phyloP scores from a whole-genome alignment of 2,329 filamentous ascomycete genomes.

The Hypoxylon sp. region DNA sequence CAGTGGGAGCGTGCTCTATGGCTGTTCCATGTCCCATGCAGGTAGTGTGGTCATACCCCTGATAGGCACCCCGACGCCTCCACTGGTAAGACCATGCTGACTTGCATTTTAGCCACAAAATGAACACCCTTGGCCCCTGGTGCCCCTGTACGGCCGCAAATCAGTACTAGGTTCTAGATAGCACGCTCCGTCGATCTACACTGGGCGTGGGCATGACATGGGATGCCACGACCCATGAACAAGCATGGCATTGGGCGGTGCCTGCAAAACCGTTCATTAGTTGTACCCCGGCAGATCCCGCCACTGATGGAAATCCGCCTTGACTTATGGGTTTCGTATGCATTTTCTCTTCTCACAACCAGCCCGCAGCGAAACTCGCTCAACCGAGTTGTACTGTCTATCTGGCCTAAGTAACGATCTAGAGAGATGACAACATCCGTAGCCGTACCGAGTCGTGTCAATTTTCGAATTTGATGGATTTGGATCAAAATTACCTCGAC shows the following conservation, averaged over 20 bases:
- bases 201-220: slow-evolving; percentile 38
- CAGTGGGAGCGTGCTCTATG: slow-evolving; percentile 19
- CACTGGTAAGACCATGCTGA: slow-evolving; percentile 39
- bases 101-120: slow-evolving; percentile 48
- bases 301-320: slow-evolving; percentile 42
- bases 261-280: slow-evolving; percentile 38
- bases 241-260: slow-evolving; percentile 42
- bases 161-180: slow-evolving; percentile 39
- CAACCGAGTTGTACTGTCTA: slow-evolving; percentile 21
- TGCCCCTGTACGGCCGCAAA: slow-evolving; percentile 34
- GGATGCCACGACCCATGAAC: slow-evolving; percentile 27
- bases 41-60: slow-evolving; percentile 42
- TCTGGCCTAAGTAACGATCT: slow-evolving; percentile 24
- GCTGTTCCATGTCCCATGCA: slow-evolving; percentile 37
- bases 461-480: slow-evolving; percentile 46
- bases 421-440: slow-evolving; percentile 30
- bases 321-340: slow-evolving; percentile 32
- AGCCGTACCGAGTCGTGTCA: slow-evolving; percentile 16
- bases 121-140: slow-evolving; percentile 26
- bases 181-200: slow-evolving; percentile 43
- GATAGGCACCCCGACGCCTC: slow-evolving; percentile 32
- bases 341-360: slow-evolving; percentile 33
- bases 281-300: slow-evolving; percentile 44
- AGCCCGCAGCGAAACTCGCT: slow-evolving; percentile 23
- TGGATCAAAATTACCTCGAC: slow-evolving; percentile 34